Percentiles rank a stretch among this genome's conserved stretches.
These are phyloP conservation scores for Mycena latifolia DNA, from an alignment of 768 basidiomycete genomes.

Conservation along the genomic window DNA sequence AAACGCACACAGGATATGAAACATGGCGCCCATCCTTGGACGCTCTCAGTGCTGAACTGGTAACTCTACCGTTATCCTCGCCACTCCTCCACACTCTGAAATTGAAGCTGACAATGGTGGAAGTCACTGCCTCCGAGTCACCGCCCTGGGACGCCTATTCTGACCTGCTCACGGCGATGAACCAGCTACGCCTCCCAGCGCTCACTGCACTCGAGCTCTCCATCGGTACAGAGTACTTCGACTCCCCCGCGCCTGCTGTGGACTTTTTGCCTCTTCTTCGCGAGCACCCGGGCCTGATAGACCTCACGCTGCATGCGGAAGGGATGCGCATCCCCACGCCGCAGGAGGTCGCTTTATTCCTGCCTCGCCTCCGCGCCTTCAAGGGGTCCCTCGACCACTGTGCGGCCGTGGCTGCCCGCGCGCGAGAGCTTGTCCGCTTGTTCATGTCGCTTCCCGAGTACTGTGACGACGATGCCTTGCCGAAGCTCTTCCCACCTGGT, in stretches of 20 bases:
- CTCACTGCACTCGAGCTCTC: background rate
- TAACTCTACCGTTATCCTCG: background rate
- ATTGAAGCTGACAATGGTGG: background rate
- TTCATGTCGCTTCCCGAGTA: background rate
- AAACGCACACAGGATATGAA: background rate
- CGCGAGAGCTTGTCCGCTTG: background rate
- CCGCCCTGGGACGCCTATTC: background rate
- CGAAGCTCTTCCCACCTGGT: background rate
- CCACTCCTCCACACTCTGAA: background rate
- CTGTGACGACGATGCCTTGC: background rate
- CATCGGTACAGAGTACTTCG: background rate
- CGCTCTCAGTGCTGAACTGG: background rate
- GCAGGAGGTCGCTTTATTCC: too few species aligned
- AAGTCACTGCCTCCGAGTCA: too few species aligned
- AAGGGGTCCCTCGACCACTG: background rate
- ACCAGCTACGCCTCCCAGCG: background rate
- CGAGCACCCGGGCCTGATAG: background rate
- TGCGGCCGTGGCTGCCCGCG: background rate
- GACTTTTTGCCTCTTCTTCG: background rate
- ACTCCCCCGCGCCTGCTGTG: too few species aligned
- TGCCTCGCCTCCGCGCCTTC: background rate
- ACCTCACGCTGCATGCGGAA: background rate
- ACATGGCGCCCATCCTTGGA: background rate
- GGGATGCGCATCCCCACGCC: background rate
- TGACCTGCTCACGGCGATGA: background rate